These are phyloP conservation scores for Trichoderma breve DNA, from an alignment of 2,329 filamentous ascomycete genomes.

Conservation along the genomic window DNA sequence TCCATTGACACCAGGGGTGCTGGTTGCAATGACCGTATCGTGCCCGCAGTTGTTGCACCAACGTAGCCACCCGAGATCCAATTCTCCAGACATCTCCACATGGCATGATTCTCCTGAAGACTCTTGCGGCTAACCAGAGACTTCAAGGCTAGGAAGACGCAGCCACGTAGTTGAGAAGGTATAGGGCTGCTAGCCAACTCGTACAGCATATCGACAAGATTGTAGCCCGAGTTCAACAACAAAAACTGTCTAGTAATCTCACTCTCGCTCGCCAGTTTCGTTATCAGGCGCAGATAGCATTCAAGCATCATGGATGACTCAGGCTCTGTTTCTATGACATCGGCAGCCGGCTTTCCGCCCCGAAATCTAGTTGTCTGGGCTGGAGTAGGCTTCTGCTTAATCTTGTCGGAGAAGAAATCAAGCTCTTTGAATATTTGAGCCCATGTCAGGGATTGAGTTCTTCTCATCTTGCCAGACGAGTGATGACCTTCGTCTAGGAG, in stretches of 20 bases:
- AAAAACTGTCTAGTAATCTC: slow-evolving; percentile 70
- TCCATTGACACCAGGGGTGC: slow-evolving; percentile 51
- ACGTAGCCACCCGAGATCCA: slow-evolving; percentile 68
- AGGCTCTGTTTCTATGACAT: slow-evolving; percentile 76
- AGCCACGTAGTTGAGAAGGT: slow-evolving; percentile 74
- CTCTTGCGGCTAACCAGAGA: slow-evolving; percentile 75
- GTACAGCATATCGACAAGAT: slow-evolving; percentile 71
- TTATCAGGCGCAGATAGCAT: slow-evolving; percentile 84
- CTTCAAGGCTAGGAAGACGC: slow-evolving; percentile 75
- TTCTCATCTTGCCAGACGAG: slow-evolving; percentile 73
- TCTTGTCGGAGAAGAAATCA: slow-evolving; percentile 75
- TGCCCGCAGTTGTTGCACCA: slow-evolving; percentile 32
- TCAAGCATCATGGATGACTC: slow-evolving; percentile 97
- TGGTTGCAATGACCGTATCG: slow-evolving; percentile 31
- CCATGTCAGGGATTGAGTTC: slow-evolving; percentile 86
- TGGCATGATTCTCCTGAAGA: slow-evolving; percentile 61
- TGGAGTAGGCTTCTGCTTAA: slow-evolving; percentile 66
- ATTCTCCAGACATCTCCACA: slow-evolving; percentile 79
- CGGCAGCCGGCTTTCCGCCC: slow-evolving; percentile 58
- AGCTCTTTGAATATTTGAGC: slow-evolving; percentile 89
- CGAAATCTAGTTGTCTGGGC: slow-evolving; percentile 46
- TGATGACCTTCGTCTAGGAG: slow-evolving; percentile 79
- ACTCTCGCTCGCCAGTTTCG: slow-evolving; percentile 77
- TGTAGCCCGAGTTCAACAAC: slow-evolving; percentile 61
- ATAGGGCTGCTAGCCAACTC: slow-evolving; percentile 76